Evolutionary conservation across 2,329 filamentous ascomycete genomes (phyloP).

Genomic region (Fusarium metavorans): DNA sequence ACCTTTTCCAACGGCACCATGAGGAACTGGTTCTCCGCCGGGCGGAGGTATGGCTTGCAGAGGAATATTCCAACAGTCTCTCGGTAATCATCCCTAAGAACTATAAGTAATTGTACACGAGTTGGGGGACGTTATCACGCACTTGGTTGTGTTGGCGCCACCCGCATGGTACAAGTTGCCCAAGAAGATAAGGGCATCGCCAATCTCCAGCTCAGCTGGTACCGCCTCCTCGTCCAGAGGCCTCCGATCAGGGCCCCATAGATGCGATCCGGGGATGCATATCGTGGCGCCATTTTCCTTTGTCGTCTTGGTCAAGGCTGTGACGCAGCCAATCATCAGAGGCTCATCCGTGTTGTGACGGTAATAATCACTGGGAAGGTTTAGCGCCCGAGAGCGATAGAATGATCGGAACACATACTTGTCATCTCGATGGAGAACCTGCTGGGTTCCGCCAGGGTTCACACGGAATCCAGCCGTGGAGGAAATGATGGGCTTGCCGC

Average conservation of each 20-base stretch:
- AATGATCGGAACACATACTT: neutral
- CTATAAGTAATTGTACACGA: neutral
- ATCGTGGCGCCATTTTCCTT: slow-evolving; percentile 56
- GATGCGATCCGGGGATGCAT: slow-evolving; percentile 55
- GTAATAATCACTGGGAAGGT: slow-evolving; percentile 7
- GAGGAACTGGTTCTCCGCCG: slow-evolving; percentile 28
- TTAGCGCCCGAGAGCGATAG: neutral
- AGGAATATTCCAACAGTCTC: slow-evolving; percentile 31
- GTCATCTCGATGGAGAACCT: slow-evolving; percentile 50
- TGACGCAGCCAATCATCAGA: slow-evolving; percentile 29
- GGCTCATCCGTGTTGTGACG: slow-evolving; percentile 10
- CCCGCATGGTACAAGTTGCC: slow-evolving; percentile 56
- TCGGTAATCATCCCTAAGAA: neutral
- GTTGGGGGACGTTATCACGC: neutral
- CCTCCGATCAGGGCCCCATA: slow-evolving; percentile 53
- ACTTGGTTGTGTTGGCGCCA: slow-evolving; percentile 51
- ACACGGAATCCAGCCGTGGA: slow-evolving; percentile 54
- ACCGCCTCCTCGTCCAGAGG: slow-evolving; percentile 54
- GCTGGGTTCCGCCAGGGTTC: slow-evolving; percentile 54
- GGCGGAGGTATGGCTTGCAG: slow-evolving; percentile 23
- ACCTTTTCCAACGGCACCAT: slow-evolving; percentile 21
- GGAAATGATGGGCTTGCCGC: slow-evolving; percentile 52
- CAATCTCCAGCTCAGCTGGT: slow-evolving; percentile 54
- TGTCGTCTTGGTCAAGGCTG: slow-evolving; percentile 54
- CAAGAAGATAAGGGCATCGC: slow-evolving; percentile 55